These are phyloP conservation scores for Calonectria crousiana DNA, from an alignment of 2,329 filamentous ascomycete genomes.

Conservation along the genomic window DNA sequence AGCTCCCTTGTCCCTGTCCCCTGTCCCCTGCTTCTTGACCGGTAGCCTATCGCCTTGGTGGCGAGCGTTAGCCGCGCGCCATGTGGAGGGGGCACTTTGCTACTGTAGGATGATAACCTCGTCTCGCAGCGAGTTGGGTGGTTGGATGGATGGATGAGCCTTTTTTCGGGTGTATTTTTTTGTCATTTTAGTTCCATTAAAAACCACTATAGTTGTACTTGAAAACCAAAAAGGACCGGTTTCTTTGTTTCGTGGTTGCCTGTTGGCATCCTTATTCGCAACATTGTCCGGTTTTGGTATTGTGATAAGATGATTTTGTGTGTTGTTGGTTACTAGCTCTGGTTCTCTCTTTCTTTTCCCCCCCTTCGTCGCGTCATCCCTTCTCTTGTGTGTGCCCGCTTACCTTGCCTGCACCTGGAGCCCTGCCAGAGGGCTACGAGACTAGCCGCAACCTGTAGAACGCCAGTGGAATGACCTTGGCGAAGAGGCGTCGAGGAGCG, in stretches of 20 bases:
- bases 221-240: neutral
- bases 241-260: neutral
- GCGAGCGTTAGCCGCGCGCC: slow-evolving; percentile 11
- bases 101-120: neutral
- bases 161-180: neutral
- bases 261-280: neutral
- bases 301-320: neutral
- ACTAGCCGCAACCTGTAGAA: neutral
- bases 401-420: neutral
- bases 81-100: slow-evolving; percentile 2
- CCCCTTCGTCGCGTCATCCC: too few species aligned
- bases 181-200: neutral
- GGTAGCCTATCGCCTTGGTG: neutral
- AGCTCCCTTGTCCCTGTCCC: slow-evolving; percentile 5
- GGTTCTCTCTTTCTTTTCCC: too few species aligned
- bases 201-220: neutral
- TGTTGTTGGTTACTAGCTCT: neutral
- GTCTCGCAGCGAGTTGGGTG: neutral
- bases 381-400: neutral
- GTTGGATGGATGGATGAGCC: neutral
- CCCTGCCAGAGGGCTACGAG: neutral
- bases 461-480: neutral
- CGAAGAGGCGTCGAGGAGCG: neutral
- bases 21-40: too few species aligned
- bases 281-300: neutral